Percentiles rank a stretch among this genome's conserved stretches.
These are phyloP conservation scores for Selaginella moellendorffii DNA, from an alignment of 75 land plant genomes.

Conservation along the genomic window DNA sequence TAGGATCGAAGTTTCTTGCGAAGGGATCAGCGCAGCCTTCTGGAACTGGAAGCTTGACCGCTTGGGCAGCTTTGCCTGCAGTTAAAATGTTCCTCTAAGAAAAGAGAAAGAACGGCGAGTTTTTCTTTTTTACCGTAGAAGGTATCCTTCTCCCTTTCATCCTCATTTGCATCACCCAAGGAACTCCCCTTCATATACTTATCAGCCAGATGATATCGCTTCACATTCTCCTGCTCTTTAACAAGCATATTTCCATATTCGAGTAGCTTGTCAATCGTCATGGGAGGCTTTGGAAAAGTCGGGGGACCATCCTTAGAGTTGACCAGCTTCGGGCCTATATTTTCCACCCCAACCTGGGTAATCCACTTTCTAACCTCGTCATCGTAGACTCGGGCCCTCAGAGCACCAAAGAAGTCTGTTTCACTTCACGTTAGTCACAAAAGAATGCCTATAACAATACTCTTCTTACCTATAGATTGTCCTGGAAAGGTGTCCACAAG, in stretches of 20 bases:
- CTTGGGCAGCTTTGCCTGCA: conserved; percentile 74
- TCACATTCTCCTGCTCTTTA: conserved; percentile 8
- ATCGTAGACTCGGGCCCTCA: conserved; percentile 4
- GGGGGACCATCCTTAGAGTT: conserved; percentile 5
- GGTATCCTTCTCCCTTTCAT: neutral
- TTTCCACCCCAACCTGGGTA: neutral
- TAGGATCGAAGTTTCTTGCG: conserved; percentile 75
- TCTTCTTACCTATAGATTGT: conserved; percentile 1
- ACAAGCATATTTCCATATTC: conserved; percentile 10
- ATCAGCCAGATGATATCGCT: neutral
- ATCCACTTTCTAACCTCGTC: conserved; percentile 11
- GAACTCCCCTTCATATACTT: neutral
- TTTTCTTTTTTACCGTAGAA: no score
- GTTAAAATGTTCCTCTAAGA: neutral
- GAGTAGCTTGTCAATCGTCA: conserved; percentile 2
- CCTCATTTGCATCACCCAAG: conserved; percentile 1
- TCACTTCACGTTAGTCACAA: neutral
- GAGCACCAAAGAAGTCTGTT: conserved; percentile 4
- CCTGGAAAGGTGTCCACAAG: conserved; percentile 10
- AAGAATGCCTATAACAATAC: neutral
- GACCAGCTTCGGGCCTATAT: conserved; percentile 4
- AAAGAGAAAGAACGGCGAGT: no score
- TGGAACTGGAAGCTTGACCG: conserved; percentile 58
- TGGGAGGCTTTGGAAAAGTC: neutral
- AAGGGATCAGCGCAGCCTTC: conserved; percentile 70